Conservation (phyloP, 805 yeast genomes). For the Ogataea ganodermae region DNA sequence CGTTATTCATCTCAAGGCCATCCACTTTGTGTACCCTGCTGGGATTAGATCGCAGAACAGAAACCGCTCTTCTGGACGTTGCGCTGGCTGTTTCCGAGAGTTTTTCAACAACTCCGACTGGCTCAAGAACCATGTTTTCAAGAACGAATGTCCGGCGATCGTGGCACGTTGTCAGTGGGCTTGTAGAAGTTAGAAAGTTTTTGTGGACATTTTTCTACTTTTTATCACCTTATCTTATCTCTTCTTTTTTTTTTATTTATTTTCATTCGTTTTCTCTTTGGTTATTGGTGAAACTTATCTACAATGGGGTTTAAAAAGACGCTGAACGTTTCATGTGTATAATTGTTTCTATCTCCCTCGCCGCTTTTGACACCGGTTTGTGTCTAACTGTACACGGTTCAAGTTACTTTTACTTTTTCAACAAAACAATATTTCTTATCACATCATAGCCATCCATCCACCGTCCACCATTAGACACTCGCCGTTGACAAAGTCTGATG, state of each 20-base stretch:
- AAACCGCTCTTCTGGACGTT: slow-evolving; percentile 45
- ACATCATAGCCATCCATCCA: slow-evolving; percentile 44
- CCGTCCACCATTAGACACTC: slow-evolving; percentile 56
- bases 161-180: slow-evolving; percentile 21
- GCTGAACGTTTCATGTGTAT: neutral
- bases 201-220: too few relatives aligned
- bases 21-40: slow-evolving; percentile 58
- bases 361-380: too few relatives aligned
- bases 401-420: too few relatives aligned
- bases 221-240: too few relatives aligned
- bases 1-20: slow-evolving; percentile 56
- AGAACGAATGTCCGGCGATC: slow-evolving; percentile 46
- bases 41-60: slow-evolving; percentile 53
- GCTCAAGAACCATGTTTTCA: slow-evolving; percentile 53
- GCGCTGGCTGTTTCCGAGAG: slow-evolving; percentile 56
- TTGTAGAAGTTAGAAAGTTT: neutral
- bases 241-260: too few relatives aligned
- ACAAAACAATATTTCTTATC: too few relatives aligned
- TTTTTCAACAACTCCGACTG: slow-evolving; percentile 52
- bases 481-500: slow-evolving; percentile 54
- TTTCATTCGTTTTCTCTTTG: too few relatives aligned
- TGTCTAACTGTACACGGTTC: too few relatives aligned
- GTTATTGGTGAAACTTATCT: too few relatives aligned
- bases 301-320: neutral
- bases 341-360: too few relatives aligned